Conservation (phyloP, 139 green algal species). For the Chlamydomonas urium region DNA sequence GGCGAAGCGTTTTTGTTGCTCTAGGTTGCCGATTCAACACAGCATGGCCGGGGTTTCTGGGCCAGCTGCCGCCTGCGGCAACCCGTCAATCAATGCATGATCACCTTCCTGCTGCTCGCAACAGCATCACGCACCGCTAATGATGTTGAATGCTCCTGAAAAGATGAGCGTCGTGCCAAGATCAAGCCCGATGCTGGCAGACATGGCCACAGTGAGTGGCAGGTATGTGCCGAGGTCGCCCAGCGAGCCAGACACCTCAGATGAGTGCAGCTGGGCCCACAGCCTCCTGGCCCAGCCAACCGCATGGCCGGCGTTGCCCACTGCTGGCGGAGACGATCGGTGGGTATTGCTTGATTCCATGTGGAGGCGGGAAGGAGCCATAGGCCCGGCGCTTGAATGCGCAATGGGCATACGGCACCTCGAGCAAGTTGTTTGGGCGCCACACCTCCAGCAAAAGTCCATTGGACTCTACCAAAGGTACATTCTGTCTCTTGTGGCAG, state of each 20-base stretch:
- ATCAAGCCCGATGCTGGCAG: constrained; percentile 26
- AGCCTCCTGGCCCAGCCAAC: not conserved
- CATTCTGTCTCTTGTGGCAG: too few species aligned
- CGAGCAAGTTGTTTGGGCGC: too few species aligned
- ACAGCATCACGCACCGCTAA: constrained; percentile 16
- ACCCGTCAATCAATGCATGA: not conserved
- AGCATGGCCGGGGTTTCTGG: not conserved
- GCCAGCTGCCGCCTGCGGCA: not conserved
- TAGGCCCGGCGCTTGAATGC: not conserved
- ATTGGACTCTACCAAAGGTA: too few species aligned
- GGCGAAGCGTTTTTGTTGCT: constrained; percentile 5
- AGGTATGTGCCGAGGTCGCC: constrained; percentile 76
- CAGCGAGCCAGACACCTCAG: constrained; percentile 12
- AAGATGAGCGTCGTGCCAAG: constrained; percentile 74
- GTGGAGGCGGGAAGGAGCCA: not conserved
- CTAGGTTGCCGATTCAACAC: not conserved
- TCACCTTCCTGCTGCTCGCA: not conserved
- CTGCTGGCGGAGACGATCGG: not conserved
- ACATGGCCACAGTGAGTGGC: constrained; percentile 31
- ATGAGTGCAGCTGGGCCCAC: not conserved
- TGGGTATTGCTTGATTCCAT: not conserved
- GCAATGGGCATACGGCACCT: not conserved
- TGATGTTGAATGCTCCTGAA: constrained; percentile 28
- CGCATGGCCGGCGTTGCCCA: not conserved
- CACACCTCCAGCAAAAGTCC: too few species aligned